Conservation (phyloP, 1,284 basidiomycete genomes). For the Ustilago loliicola region DNA sequence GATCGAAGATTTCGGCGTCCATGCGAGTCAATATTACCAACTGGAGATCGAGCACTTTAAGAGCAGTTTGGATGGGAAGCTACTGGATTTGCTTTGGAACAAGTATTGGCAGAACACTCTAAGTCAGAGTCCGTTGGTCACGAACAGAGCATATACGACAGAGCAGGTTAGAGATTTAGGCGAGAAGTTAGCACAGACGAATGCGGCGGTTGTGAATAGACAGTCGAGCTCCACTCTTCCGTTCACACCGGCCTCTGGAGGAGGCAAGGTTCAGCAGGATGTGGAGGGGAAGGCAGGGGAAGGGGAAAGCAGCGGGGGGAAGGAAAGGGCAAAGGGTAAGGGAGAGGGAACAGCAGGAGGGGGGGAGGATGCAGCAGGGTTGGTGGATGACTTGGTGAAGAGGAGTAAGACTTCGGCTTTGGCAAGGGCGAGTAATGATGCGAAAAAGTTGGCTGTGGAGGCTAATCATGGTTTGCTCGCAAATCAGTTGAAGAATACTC, state of each 20-base stretch:
- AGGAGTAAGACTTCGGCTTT: constrained; percentile 5
- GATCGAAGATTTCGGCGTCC: constrained; percentile 78
- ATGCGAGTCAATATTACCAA: constrained; percentile 95
- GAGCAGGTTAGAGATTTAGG: constrained; percentile 89
- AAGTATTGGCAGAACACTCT: constrained; percentile 99
- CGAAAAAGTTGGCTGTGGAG: constrained; percentile 85
- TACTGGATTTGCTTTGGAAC: constrained; percentile 94
- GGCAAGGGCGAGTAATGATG: constrained; percentile 68
- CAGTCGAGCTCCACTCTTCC: not conserved
- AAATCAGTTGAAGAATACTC: constrained; percentile 84
- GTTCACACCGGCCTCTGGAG: not conserved
- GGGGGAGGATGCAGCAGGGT: not conserved
- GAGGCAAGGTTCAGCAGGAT: not conserved
- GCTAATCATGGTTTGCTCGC: constrained; percentile 90
- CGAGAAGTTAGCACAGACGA: constrained; percentile 77
- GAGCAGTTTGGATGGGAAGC: constrained; percentile 83
- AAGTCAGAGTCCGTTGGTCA: constrained; percentile 88
- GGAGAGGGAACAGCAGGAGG: not conserved
- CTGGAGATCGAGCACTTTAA: constrained; percentile 96
- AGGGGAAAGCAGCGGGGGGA: not conserved
- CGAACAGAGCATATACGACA: constrained; percentile 90
- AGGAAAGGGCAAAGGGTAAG: not conserved
- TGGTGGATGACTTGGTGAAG: constrained; percentile 8
- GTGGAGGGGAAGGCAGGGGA: not conserved
- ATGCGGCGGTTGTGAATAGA: constrained; percentile 3